Base-by-base conservation (phyloP, 2,329 filamentous ascomycete genomes). In the Calonectria leucothoes region DNA sequence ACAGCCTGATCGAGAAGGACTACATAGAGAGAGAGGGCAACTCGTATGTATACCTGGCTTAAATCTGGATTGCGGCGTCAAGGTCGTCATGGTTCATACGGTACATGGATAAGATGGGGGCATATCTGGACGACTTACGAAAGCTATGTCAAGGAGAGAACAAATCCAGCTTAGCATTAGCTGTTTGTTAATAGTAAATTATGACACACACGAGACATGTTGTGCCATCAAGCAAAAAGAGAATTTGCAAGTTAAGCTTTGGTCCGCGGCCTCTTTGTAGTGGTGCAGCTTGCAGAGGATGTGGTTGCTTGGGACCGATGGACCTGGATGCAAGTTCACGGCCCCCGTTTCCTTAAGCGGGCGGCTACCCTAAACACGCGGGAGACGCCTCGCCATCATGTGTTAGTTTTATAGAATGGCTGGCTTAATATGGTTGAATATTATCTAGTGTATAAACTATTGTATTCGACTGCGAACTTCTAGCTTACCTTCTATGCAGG, bases 1-100 rank as follows among this genome's bases (percentile, higher is more conserved):
- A 51, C 78, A 95, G 94, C 82, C 87, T 98, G 76, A 96, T 98
- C 67, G 95, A 98, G 82, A 98, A 97, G 86, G 95, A 98, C 77
- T 98, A 98, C 80, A 92, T 98, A 80, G 95, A 98, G 84, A 89
- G 95, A 61, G 93, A 94, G 75, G 94, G 93, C 27, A 91, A 91
- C 67, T 85, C 87, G 48, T 96, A 96, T 83, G 89, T 87, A 14
- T 96, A 96, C 82, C 84, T 95, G 70, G 92, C 94, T 74, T 95
- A 85, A 70, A 49, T 27, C 25, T 57, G 45, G 27, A 39, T 27
- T 61, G n/a, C 33, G 55, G 55, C 51, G 52, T 39, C 42, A 66
- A 33, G 31, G 31, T 29, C 55, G 55, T 61, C 55, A 27, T 61
- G n/a, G 55, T 61, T 61, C 55, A 61, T 31, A 45, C 29, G 33